A percentile compares a stretch with the other conserved stretches of the same genome.
Conservation (phyloP, 768 basidiomycete genomes). For the Coprinopsis cinerea region DNA sequence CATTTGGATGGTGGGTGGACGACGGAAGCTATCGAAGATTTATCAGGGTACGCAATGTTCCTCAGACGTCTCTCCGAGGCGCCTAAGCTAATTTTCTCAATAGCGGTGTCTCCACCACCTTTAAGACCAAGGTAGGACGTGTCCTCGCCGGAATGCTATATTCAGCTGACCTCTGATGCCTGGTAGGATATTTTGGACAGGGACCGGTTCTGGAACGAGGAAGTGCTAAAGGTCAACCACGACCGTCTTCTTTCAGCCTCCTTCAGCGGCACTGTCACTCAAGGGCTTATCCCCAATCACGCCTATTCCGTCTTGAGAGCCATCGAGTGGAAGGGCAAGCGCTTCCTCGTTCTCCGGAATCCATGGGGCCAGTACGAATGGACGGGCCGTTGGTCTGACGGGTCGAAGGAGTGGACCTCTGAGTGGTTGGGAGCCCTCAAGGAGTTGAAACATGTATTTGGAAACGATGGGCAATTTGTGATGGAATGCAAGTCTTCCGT, state of each 20-base stretch:
- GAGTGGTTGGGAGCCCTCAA: slow-evolving; percentile 44
- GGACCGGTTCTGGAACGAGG: slow-evolving; percentile 49
- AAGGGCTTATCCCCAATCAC: slow-evolving; percentile 36
- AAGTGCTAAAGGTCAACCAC: slow-evolving; percentile 42
- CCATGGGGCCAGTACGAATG: slow-evolving; percentile 49
- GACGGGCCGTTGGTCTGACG: slow-evolving; percentile 51
- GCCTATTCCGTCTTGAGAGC: slow-evolving; percentile 49
- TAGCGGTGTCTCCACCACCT: slow-evolving; percentile 23
- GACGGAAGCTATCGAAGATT: slow-evolving; percentile 50
- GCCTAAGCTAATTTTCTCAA: not conserved
- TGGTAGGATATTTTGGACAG: slow-evolving; percentile 40
- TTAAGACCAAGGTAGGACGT: slow-evolving; percentile 14
- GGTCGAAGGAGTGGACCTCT: slow-evolving; percentile 50
- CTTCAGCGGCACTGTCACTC: slow-evolving; percentile 32
- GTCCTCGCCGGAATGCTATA: not conserved
- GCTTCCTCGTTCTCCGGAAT: slow-evolving; percentile 47
- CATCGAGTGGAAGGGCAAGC: slow-evolving; percentile 40
- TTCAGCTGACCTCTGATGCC: not conserved
- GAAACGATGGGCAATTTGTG: slow-evolving; percentile 48
- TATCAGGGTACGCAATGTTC: slow-evolving; percentile 39
- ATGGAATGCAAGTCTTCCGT: slow-evolving; percentile 42
- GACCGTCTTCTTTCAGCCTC: slow-evolving; percentile 51
- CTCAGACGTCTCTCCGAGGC: not conserved
- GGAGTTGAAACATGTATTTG: slow-evolving; percentile 40
- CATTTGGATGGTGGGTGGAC: slow-evolving; percentile 35